Evolutionary conservation across 768 basidiomycete genomes (phyloP).

Genomic region (Melanogaster broomeanus): DNA sequence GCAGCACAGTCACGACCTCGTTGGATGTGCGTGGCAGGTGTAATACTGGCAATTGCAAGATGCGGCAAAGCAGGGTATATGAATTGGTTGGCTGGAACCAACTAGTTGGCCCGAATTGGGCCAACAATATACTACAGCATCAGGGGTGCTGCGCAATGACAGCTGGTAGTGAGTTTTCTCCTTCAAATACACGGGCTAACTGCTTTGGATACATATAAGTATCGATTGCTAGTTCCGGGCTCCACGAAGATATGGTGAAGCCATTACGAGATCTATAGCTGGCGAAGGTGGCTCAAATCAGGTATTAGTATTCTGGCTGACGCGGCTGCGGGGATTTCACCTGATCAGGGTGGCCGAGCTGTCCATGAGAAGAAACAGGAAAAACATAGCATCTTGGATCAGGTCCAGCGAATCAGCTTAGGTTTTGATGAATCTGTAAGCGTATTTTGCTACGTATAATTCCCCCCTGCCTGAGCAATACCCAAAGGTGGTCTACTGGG

Average conservation of each 20-base stretch:
- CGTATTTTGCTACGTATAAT: slow-evolving; percentile 4
- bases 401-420: slow-evolving; percentile 8
- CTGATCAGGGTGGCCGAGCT: slow-evolving; percentile 4
- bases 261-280: slow-evolving; percentile 24
- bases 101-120: slow-evolving; percentile 1
- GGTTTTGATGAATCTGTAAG: slow-evolving; percentile 7
- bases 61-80: slow-evolving; percentile 20
- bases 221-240: slow-evolving; percentile 12
- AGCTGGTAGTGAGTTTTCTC: slow-evolving; percentile 20
- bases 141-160: slow-evolving; percentile 14
- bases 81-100: slow-evolving; percentile 19
- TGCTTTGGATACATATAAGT: slow-evolving; percentile 13
- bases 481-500: slow-evolving; percentile 10
- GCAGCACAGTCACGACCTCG: slow-evolving; percentile 4
- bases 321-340: slow-evolving; percentile 17
- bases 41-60: too few species aligned
- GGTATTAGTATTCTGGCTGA: slow-evolving; percentile 7
- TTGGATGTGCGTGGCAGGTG: slow-evolving; percentile 23
- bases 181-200: slow-evolving; percentile 8
- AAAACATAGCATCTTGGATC: slow-evolving; percentile 12
- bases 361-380: slow-evolving; percentile 15
- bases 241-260: slow-evolving; percentile 18
- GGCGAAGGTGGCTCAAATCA: slow-evolving; percentile 4
- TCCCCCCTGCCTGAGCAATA: slow-evolving; percentile 12
- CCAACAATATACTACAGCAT: slow-evolving; percentile 13